Base-by-base conservation (phyloP, 805 yeast species). In the Vanderwaltozyma polyspora region DNA sequence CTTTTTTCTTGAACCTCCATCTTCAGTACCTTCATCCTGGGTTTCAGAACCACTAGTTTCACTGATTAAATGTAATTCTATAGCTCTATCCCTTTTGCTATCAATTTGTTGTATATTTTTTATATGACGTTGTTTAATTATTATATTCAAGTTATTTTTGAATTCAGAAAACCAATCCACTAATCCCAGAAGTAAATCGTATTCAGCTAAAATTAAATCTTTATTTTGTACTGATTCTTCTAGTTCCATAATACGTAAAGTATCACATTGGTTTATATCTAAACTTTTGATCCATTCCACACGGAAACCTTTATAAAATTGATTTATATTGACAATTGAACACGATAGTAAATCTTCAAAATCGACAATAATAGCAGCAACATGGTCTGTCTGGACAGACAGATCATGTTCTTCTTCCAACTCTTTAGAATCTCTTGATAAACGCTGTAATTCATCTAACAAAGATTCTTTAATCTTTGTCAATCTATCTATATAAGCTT, bases 91-190 rank as follows among this genome's bases (percentile, higher is more conserved):
- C 29, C 52, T 41, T 27, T 39, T 40, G 25, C 36, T 24, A 34
- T 48, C 46, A 10, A 43, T 39, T 22, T 35, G 39, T 13, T 34
- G 32, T 3, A 38, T 13, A 13, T 37, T 33, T 3, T 31, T 31
- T 2, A 24, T 28, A 26, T 41, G 31, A 8, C 30, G 29, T 8
- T 33, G 25, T 18, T 40, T 33, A 6, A 40, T 25, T 9, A 24
- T 18, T 6, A 19, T 14, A 12, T 35, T 31, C 9, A 46, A 31
- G 11, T 27, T 25, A 11, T 5, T 16, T 23, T 42, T 46, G 30
- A 32, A 51, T 16, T 44, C 48, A 17, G 35, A 38, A 19, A 36
- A 43, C 57, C 57, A 51, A 28, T 42, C 46, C 19, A 48, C 38
- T 9, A 35, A 35, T 3, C 30, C 18, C 12, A 46, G 21, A 12